These are phyloP conservation scores for Rhizophora mangle DNA, from an alignment of 345 rosid species.

Conservation along the genomic window DNA sequence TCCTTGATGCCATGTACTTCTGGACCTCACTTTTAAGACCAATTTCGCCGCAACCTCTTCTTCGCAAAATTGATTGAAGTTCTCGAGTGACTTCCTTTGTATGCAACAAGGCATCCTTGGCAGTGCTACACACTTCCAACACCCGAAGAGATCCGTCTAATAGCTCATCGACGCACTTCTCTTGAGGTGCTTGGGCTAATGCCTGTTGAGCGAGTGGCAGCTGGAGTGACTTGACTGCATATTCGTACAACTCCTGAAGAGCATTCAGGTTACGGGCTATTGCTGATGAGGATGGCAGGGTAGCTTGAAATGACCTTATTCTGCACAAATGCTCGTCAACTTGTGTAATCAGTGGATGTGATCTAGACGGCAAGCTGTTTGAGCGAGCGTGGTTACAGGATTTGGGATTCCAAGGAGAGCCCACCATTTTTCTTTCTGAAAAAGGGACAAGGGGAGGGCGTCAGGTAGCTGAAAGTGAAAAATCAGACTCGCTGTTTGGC, in stretches of 20 bases:
- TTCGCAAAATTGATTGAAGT: slow-evolving; percentile 26
- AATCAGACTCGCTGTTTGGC: not conserved
- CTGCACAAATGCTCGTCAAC: slow-evolving; percentile 29
- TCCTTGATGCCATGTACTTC: slow-evolving; percentile 45
- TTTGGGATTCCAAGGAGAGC: slow-evolving; percentile 4
- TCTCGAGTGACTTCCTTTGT: slow-evolving; percentile 21
- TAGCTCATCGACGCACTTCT: slow-evolving; percentile 18
- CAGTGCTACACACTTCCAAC: slow-evolving; percentile 19
- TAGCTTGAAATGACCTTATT: slow-evolving; percentile 21
- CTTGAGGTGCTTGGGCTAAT: slow-evolving; percentile 10
- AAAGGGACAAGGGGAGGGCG: not conserved
- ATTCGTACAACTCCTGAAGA: slow-evolving; percentile 27
- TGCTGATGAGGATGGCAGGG: slow-evolving; percentile 17
- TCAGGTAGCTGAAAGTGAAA: not conserved
- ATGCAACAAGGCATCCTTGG: slow-evolving; percentile 25
- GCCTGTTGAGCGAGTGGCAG: slow-evolving; percentile 21
- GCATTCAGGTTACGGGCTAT: slow-evolving; percentile 1
- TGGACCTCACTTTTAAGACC: slow-evolving; percentile 21
- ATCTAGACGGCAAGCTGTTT: slow-evolving; percentile 37
- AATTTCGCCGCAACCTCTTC: slow-evolving; percentile 12
- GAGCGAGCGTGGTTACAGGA: slow-evolving; percentile 26
- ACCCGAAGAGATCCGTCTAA: slow-evolving; percentile 27
- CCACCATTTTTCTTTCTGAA: slow-evolving; percentile 12
- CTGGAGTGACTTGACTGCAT: slow-evolving; percentile 20
- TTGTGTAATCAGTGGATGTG: slow-evolving; percentile 30